Evolutionary conservation across 495 filamentous ascomycete genomes (phyloP), one percentile per base, ranked within the genome.

Genomic region (Hypoxylon perforatum): DNA sequence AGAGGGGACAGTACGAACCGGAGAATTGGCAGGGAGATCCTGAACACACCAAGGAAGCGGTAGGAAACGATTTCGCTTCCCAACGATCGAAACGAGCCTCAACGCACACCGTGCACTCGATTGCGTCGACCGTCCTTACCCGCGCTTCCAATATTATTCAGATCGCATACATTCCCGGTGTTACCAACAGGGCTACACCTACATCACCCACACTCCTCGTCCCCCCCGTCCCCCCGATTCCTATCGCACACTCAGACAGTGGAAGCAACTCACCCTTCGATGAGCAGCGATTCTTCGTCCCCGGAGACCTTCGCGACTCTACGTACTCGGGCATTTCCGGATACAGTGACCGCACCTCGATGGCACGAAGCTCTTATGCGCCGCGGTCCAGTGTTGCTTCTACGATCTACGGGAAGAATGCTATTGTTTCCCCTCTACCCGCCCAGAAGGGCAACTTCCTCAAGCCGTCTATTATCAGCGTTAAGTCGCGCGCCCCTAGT

Each of bases 61-160:
- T 56, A 25, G 86, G 86, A 36, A 85, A 85, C 71, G 79, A 89
- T 57, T 87, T 88, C 65, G 80, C 84, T 33, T 82, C 84, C 64
- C 82, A 82, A 57, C 80, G 87, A 51, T 88, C 91, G 64, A 83
- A 88, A 51, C 85, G 90, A 61, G 86, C 88, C 22, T 92, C 92
- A 22, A 92, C 94, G 35, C 92, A 96, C 69, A 97, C 94, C 4
- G 90, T 92, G 54, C 85, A 88, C 63, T 97, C 94, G 36, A 92
- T 98, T 71, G 95, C 96, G 14, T 97, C 94, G 9, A 97, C 94
- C 49, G 92, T 97, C 54, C 87, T 97, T 55, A 98, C 95, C 5
- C 90, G 95, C 46, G 95, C 95, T 44, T 97, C 94, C 61, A 98
- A 99, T 79, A 92, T 99, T 74, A 99, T 99, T 63, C 95, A 98